Base-by-base conservation (phyloP, 345 rosid genomes). In the Dovyalis caffra region DNA sequence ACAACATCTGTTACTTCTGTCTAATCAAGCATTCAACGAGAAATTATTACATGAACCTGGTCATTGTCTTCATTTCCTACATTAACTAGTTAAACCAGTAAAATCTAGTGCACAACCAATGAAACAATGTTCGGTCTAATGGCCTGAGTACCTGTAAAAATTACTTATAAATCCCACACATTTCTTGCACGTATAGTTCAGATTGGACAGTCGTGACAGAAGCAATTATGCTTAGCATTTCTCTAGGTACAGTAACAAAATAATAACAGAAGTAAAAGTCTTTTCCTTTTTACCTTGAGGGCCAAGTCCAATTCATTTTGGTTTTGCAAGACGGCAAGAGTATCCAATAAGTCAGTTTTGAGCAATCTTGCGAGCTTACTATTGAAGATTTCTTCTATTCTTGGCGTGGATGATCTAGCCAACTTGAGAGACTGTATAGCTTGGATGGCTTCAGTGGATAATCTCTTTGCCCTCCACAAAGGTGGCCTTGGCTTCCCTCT, bases 381-480 rank as follows among this genome's bases (percentile, higher is more conserved):
- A 3, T 74, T 33, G 43, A 86, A 74, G 45, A 84, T 83, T 29
- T 69, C 66, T 15, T 76, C 78, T 47, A 85, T 57, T 78, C 79
- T 83, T 60, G 79, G 74, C 34, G 72, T 49, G 57, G 89, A 84
- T 32, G 79, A 77, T 56, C 86, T 87, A 38, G 90, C 89, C 47
- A 87, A 65, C 80, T 87, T 89, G 74, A 89, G 83, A 68, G 90
- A 78, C 33, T 89, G 90, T 60, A 89, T 76, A 7, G 82, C 90
- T 74, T 87, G 88, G 16, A 87, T 89, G 64, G 92, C 89, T 81
- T 89, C 90, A 9, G 81, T 74, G 34, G 90, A 84, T 53, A 84
- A 56, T 74, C 87, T 82, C 70, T 87, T 85, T 21, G 89, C 72
- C 80, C 72, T 84, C 90, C 87, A 82, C 68, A 83, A 29, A 0